Evolutionary conservation across 192 early-diverging fungal genomes (phyloP).

Genomic region (Backusella tuberculispora): DNA sequence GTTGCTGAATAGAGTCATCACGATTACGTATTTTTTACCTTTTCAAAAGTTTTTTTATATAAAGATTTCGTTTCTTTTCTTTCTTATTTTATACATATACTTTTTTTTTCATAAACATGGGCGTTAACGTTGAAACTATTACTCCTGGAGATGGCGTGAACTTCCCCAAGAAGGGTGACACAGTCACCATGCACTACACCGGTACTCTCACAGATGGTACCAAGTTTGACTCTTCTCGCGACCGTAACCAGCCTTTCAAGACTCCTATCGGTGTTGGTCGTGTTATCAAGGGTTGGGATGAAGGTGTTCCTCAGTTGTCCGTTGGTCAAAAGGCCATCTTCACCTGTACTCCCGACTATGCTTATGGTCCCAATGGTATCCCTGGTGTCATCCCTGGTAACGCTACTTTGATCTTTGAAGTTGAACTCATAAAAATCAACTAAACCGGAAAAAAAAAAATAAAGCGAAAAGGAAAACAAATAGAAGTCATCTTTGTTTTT

Average conservation of each 20-base stretch:
- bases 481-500: too few relatives aligned
- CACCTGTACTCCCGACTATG: conserved; percentile 80
- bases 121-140: conserved; percentile 32
- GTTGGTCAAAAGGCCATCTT: conserved; percentile 86
- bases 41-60: too few relatives aligned
- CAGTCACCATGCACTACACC: conserved; percentile 69
- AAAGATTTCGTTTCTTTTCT: too few relatives aligned
- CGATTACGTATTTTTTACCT: too few relatives aligned
- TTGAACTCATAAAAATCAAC: conserved; percentile 33
- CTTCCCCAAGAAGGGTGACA: conserved; percentile 66
- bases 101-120: background rate
- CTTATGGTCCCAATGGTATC: conserved; percentile 33
- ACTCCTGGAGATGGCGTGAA: conserved; percentile 50
- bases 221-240: conserved; percentile 86
- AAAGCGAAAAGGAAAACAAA: background rate
- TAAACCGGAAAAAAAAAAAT: background rate
- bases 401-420: conserved; percentile 37
- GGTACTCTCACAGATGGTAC: conserved; percentile 61
- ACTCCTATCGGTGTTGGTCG: conserved; percentile 89
- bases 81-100: background rate
- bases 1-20: too few relatives aligned
- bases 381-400: conserved; percentile 38
- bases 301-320: conserved; percentile 87
- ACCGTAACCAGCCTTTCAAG: conserved; percentile 84
- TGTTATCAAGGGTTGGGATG: conserved; percentile 80